These are phyloP conservation scores for Zymoseptoria pseudotritici DNA, from an alignment of 2,329 filamentous ascomycete species.

Conservation along the genomic window DNA sequence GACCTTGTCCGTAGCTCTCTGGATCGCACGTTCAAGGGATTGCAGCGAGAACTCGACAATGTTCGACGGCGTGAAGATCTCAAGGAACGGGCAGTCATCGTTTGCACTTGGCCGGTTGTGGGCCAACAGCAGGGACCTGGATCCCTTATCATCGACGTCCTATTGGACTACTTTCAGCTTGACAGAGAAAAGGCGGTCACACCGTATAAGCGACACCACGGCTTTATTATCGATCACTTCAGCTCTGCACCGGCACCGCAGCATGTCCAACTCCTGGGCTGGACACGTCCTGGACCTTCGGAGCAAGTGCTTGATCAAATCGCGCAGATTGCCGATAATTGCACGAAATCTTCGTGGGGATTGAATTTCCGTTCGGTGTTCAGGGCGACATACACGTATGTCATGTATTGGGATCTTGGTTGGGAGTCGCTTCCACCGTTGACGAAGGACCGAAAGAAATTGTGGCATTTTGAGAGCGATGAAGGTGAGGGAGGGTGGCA, in stretches of 20 bases:
- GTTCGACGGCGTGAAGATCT: not conserved
- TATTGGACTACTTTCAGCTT: not conserved
- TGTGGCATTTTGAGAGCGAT: not conserved
- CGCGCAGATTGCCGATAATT: not conserved
- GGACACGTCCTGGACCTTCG: not conserved
- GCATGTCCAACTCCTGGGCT: not conserved
- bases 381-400: not conserved
- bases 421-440: not conserved
- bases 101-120: conserved; percentile 1
- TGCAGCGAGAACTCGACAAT: not conserved
- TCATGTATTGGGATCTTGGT: not conserved
- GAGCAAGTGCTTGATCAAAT: not conserved
- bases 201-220: not conserved
- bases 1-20: not conserved
- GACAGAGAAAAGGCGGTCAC: not conserved
- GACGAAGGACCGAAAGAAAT: not conserved
- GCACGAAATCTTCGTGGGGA: not conserved
- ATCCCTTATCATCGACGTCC: not conserved
- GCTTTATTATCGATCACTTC: not conserved
- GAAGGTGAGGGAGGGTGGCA: not conserved
- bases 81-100: not conserved
- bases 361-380: not conserved
- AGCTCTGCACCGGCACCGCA: no score
- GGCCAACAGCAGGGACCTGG: not conserved
- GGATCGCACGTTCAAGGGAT: not conserved